phyloP scores from a whole-genome alignment of 495 filamentous ascomycete genomes.

The Aspergillus sclerotioniger region DNA sequence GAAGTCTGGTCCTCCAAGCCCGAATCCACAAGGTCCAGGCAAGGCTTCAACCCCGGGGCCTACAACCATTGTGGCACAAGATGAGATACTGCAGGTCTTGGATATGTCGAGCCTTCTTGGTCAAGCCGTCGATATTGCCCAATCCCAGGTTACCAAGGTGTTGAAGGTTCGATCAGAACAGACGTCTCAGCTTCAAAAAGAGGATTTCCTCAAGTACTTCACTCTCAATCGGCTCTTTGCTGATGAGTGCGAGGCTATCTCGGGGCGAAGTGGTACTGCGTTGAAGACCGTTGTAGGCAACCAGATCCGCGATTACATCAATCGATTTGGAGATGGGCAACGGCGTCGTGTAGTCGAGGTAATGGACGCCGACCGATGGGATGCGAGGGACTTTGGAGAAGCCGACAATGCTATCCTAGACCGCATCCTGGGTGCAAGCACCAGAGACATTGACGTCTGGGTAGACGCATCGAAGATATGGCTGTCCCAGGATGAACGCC shows the following conservation, averaged over 20 bases:
- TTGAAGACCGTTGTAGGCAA: constrained; percentile 86
- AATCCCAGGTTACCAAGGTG: constrained; percentile 88
- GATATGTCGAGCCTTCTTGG: constrained; percentile 94
- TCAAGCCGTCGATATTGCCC: constrained; percentile 88
- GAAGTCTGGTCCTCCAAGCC: constrained; percentile 49
- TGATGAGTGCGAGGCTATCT: constrained; percentile 95
- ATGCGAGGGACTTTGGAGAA: constrained; percentile 79
- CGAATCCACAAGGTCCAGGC: constrained; percentile 29
- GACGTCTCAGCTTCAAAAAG: constrained; percentile 67
- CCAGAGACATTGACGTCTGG: constrained; percentile 76
- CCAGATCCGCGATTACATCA: constrained; percentile 88
- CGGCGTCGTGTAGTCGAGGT: constrained; percentile 75
- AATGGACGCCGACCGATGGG: constrained; percentile 91
- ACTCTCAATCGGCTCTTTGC: constrained; percentile 90
- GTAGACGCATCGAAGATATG: constrained; percentile 67
- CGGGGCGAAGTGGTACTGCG: constrained; percentile 77
- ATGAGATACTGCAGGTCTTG: constrained; percentile 78
- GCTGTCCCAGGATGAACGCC: constrained; percentile 45
- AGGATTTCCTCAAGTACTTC: constrained; percentile 86
- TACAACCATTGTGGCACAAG: constrained; percentile 52
- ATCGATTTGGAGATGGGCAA: constrained; percentile 69
- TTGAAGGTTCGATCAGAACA: constrained; percentile 90
- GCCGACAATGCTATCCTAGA: constrained; percentile 59
- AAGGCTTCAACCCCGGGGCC: constrained; percentile 20
- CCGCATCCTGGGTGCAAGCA: constrained; percentile 74